Evolutionary conservation across 805 yeast genomes (phyloP), one percentile per base, ranked within the genome.

Genomic region (Schwanniomyces polymorphus): DNA sequence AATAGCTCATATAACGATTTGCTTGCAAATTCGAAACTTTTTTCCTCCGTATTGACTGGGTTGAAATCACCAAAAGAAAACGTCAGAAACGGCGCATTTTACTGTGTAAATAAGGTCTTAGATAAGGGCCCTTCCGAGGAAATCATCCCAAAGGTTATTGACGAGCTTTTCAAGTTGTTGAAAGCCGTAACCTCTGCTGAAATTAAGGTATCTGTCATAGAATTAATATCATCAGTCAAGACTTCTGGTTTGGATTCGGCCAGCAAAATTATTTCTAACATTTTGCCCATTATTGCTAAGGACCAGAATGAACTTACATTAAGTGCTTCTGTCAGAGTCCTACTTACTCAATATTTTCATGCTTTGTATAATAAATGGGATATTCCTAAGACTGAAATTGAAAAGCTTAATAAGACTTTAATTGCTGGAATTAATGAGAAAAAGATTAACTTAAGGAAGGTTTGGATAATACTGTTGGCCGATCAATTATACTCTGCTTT

Each of bases 221-320:
- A 67, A 12, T 63, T 80, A 2, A 60, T 90, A 10, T 44, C 60
- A 0, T 47, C 55, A n/a, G 44, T 71, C 12, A 68, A 73, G 2
- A 48, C 60, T 3, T 51, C 43, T 25, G 51, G 54, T 10, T 51
- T 63, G 3, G 46, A 46, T 5, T 34, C 55, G 3, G 58, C 67
- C 4, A 72, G 80, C 2, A 70, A 66, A 28, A 64, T 85, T 4
- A 61, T 79, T 2, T 57, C 66, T 1, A 73, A 67, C 0, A 58
- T 89, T 29, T 52, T 75, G 1, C 74, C 85, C 2, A 66, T 83
- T n/a, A 70, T 86, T 3, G 44, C 79, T 0, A 91, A 88, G 55
- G 98, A 92, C 57, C 80, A 82, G 40, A 88, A 90, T 55, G 98
- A 92, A 58, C 14, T 52, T 1, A 80, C 88, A 0, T 70, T 91